Conservation (phyloP, 108 stramenopile genomes). For the Cyclotella choctawhatcheeana region DNA sequence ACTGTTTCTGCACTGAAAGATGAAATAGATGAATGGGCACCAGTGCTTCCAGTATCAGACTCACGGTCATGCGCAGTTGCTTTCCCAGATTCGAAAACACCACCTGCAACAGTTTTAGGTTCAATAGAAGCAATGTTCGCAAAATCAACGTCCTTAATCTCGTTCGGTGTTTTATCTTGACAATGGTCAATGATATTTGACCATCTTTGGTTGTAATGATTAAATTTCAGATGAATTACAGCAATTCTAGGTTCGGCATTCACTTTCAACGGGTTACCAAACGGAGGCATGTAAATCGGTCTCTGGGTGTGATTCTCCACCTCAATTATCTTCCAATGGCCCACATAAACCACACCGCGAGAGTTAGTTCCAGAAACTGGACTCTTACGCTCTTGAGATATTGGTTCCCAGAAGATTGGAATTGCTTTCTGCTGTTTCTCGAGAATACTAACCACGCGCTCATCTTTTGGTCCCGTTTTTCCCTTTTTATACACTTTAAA, state of each 20-base stretch:
- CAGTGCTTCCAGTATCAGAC: too few species aligned
- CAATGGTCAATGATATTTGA: not conserved
- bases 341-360: slow-evolving; percentile 13
- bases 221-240: not conserved
- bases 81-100: too few species aligned
- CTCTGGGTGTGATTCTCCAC: not conserved
- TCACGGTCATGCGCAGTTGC: too few species aligned
- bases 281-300: not conserved
- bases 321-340: slow-evolving; percentile 15
- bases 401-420: slow-evolving; percentile 28
- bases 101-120: too few species aligned
- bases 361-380: not conserved
- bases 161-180: not conserved
- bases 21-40: too few species aligned
- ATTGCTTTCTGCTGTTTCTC: slow-evolving; percentile 7
- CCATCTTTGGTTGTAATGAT: not conserved
- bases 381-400: not conserved
- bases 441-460: not conserved
- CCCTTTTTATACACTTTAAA: slow-evolving; percentile 14
- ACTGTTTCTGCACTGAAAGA: too few species aligned
- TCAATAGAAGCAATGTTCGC: not conserved
- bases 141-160: not conserved
- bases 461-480: not conserved
- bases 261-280: too few species aligned
- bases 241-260: not conserved